Evolutionary conservation across 2,329 filamentous ascomycete species (phyloP), one percentile per base, ranked within the genome.

Genomic region (Myriosclerotinia curreyana): DNA sequence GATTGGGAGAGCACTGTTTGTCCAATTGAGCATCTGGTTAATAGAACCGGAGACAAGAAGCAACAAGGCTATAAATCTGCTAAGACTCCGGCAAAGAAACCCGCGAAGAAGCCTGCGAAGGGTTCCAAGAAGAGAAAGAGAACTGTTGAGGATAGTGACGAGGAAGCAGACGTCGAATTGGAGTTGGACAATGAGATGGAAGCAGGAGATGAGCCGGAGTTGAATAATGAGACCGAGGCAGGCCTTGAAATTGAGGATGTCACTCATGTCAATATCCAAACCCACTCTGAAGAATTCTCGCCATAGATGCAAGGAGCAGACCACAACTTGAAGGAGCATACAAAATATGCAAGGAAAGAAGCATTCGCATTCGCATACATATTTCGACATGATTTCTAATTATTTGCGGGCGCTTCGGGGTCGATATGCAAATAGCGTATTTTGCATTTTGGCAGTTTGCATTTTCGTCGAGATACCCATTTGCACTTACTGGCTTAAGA

Each of bases 11-110:
- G 85, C 12, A 60, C 66, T 20, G 82, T 82, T 0, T 89, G 86
- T 76, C 80, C 82, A 11, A 86, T 89, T 71, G 86, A 88, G 60
- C 83, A 87, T 71, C 73, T 88, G 44, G 83, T 87, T 5, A 82
- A 76, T 63, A 76, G 84, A 60, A 81, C 78, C n/a, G 85, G 83
- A 9, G 80, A 77, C 65, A 81, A 81, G 69, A 84, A 84, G 50
- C 51, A 61, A 46, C 49, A 49, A 48, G 60, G 64, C 20, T 64
- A 42, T 14, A 64, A 49, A 1, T 36, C 64, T 8, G 34, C 20
- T 5, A 62, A 61, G 49, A 66, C 62, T 20, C 56, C 34, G 9
- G 22, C 7, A 11, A 40, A 36, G 48, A 62, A 50, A 53, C 31
- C 15, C 44, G 61, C 49, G 42, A 63, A 60, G 36, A 42, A 42